Evolutionary conservation across 2,329 filamentous ascomycete genomes (phyloP).

Genomic region (Pseudonectria foliicola): DNA sequence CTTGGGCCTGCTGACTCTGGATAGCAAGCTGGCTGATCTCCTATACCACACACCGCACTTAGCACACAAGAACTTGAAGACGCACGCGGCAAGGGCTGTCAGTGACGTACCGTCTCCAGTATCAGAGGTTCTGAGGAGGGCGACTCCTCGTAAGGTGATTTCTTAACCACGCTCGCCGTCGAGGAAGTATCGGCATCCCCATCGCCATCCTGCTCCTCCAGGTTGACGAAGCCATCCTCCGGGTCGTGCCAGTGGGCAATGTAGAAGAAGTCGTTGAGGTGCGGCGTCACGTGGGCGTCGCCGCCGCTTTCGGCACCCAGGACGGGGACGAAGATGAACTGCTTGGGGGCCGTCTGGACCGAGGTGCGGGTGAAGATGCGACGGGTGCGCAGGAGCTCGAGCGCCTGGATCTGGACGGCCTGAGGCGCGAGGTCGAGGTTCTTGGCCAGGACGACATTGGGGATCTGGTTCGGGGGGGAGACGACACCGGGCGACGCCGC

Average conservation of each 20-base stretch:
- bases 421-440: slow-evolving; percentile 69
- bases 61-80: neutral
- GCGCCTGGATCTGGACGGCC: slow-evolving; percentile 73
- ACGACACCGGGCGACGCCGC: slow-evolving; percentile 14
- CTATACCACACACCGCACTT: too few relatives aligned
- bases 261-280: slow-evolving; percentile 77
- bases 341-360: slow-evolving; percentile 65
- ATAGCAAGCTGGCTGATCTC: slow-evolving; percentile 54
- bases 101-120: slow-evolving; percentile 38
- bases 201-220: slow-evolving; percentile 52
- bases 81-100: too few relatives aligned
- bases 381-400: slow-evolving; percentile 71
- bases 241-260: slow-evolving; percentile 79
- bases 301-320: slow-evolving; percentile 43
- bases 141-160: slow-evolving; percentile 16
- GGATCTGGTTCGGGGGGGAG: slow-evolving; percentile 46
- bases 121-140: slow-evolving; percentile 29
- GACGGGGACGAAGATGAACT: slow-evolving; percentile 76
- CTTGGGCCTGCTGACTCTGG: slow-evolving; percentile 50
- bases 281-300: slow-evolving; percentile 41
- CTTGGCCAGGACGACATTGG: slow-evolving; percentile 76
- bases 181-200: slow-evolving; percentile 28
- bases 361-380: slow-evolving; percentile 70
- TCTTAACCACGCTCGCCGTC: slow-evolving; percentile 40
- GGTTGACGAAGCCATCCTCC: slow-evolving; percentile 64